Conservation (phyloP, 2,329 filamentous ascomycete species). For the Fusarium lateritium region DNA sequence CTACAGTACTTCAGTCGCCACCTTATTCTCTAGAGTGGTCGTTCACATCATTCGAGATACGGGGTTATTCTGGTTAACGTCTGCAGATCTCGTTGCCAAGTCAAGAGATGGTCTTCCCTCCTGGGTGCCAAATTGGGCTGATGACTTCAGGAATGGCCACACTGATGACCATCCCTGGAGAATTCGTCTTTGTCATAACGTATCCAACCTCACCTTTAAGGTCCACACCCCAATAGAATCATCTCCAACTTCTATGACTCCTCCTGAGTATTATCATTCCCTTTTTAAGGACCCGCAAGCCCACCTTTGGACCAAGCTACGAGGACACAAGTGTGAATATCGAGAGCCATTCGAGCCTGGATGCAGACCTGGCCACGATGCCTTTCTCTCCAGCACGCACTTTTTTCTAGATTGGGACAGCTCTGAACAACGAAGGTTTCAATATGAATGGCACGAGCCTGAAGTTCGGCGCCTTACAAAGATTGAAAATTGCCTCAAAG, state of each 20-base stretch:
- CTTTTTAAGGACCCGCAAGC: neutral
- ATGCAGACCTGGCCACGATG: neutral
- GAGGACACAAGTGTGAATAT: slow-evolving; percentile 1
- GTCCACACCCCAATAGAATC: neutral
- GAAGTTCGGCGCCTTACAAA: slow-evolving; percentile 5
- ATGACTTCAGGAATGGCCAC: slow-evolving; percentile 26
- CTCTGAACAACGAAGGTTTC: slow-evolving; percentile 12
- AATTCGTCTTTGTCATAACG: slow-evolving; percentile 42
- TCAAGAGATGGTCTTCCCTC: slow-evolving; percentile 39
- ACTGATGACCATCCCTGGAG: slow-evolving; percentile 24
- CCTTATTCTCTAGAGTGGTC: slow-evolving; percentile 27
- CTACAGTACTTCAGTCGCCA: slow-evolving; percentile 22
- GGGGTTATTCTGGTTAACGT: slow-evolving; percentile 42
- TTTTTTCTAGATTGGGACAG: slow-evolving; percentile 23
- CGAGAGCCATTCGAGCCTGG: neutral
- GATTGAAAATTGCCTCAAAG: slow-evolving; percentile 27
- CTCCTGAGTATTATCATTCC: slow-evolving; percentile 18
- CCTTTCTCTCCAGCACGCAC: neutral
- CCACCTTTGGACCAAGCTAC: neutral
- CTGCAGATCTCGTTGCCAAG: slow-evolving; percentile 33
- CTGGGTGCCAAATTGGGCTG: slow-evolving; percentile 44
- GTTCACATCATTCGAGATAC: slow-evolving; percentile 37
- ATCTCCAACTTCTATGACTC: neutral
- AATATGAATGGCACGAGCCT: slow-evolving; percentile 23
- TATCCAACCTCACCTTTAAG: slow-evolving; percentile 13